Evolutionary conservation across 208 protist genomes (phyloP).

Genomic region (Wallacemonas sp.): DNA sequence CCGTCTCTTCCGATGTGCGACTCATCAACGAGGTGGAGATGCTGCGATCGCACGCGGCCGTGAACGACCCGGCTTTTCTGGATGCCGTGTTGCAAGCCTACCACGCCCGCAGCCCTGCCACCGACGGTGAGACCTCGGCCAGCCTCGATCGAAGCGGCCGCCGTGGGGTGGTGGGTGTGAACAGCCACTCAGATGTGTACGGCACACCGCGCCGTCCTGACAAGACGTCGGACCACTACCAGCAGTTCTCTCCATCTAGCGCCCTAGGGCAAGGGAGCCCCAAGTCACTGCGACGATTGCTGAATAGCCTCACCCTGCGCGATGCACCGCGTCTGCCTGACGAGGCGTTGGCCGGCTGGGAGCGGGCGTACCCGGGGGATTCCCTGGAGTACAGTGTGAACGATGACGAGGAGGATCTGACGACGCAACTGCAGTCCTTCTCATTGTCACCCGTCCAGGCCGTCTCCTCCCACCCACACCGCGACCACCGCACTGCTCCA

Average conservation of each 20-base stretch:
- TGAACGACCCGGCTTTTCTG: conserved; percentile 32
- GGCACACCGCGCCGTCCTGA: background rate
- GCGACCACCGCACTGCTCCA: background rate
- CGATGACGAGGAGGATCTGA: background rate
- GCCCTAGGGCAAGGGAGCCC: background rate
- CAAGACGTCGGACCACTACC: background rate
- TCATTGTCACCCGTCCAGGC: background rate
- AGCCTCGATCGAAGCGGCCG: background rate
- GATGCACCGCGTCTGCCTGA: conserved; percentile 23
- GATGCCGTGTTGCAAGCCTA: conserved; percentile 11
- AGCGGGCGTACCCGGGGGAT: background rate
- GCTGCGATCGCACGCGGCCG: conserved; percentile 33
- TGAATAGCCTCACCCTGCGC: conserved; percentile 13
- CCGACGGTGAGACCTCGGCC: background rate
- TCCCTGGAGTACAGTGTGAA: background rate
- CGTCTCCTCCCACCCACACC: background rate
- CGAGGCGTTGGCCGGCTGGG: background rate
- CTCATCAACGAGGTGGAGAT: conserved; percentile 70
- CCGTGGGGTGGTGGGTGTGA: background rate
- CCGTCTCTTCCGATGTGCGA: conserved; percentile 49
- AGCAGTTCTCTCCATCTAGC: background rate
- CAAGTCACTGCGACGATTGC: background rate
- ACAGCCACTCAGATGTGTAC: background rate
- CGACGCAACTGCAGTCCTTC: conserved; percentile 2
- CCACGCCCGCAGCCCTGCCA: background rate